A percentile compares a stretch with the other conserved stretches of the same genome.
Evolutionary conservation across 1,284 basidiomycete species (phyloP).

Genomic region (Irpex rosettiformis): DNA sequence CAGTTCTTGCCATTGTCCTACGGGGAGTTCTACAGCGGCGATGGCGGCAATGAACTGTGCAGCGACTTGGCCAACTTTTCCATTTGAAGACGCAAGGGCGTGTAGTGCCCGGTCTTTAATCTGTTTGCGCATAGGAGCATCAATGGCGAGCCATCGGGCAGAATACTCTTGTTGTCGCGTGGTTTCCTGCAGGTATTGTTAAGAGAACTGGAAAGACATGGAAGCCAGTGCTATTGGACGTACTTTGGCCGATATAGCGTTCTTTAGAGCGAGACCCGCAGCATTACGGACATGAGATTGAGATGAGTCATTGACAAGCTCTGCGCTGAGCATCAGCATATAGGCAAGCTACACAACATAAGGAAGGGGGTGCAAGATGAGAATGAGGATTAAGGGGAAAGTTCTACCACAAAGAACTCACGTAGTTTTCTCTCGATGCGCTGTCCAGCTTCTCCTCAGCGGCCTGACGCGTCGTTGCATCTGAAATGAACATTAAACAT

Average conservation of each 20-base stretch:
- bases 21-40: slow-evolving; percentile 89
- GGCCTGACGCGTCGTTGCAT: slow-evolving; percentile 82
- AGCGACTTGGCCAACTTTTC: slow-evolving; percentile 81
- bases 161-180: slow-evolving; percentile 75
- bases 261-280: slow-evolving; percentile 96
- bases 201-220: slow-evolving; percentile 11
- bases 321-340: slow-evolving; percentile 81
- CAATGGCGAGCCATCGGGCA: slow-evolving; percentile 79
- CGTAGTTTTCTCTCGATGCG: slow-evolving; percentile 84
- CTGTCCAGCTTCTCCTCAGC: slow-evolving; percentile 86
- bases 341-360: slow-evolving; percentile 69
- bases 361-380: slow-evolving; percentile 16
- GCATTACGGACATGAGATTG: slow-evolving; percentile 86
- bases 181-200: slow-evolving; percentile 57
- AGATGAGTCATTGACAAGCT: slow-evolving; percentile 74
- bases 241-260: slow-evolving; percentile 88
- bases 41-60: slow-evolving; percentile 95
- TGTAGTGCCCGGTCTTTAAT: slow-evolving; percentile 88
- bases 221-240: slow-evolving; percentile 33
- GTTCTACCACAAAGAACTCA: slow-evolving; percentile 34
- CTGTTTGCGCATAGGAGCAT: slow-evolving; percentile 66
- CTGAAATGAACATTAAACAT: slow-evolving; percentile 36
- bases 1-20: slow-evolving; percentile 86
- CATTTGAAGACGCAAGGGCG: slow-evolving; percentile 74
- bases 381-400: slow-evolving; percentile 17